Evolutionary conservation across 805 yeast species (phyloP), one percentile per base, ranked within the genome.

Genomic region (Yarrowia deformans): DNA sequence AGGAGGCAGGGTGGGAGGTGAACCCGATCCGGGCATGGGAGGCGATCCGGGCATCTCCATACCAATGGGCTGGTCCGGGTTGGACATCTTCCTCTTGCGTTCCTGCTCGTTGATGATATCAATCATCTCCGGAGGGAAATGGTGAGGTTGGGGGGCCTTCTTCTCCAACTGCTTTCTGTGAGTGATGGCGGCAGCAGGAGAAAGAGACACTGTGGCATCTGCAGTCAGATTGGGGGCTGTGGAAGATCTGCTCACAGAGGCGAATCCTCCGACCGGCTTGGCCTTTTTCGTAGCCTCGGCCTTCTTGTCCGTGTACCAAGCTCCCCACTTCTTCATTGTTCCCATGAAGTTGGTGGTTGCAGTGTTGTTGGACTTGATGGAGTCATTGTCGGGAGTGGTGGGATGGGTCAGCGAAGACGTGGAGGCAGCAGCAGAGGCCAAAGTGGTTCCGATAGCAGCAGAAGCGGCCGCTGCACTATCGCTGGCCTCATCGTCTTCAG

Each of bases 121-220:
- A 67, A 75, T 70, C 70, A 75, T 50, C 52, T 75, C 77, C 1
- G 77, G 77, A 12, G 77, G 77, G 68, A 75, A 75, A 18, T 71
- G 67, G 61, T 75, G 77, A 3, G 77, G 73, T 29, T 67, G 50
- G 6, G 77, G 77, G 8, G 77, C 77, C 42, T 29, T 32, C 45
- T 64, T 68, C 52, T 52, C 52, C 23, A 43, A 45, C 7, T n/a
- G 46, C 50, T 50, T 68, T 16, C 64, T 34, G 45, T 49, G 66
- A 9, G 68, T 48, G 39, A 40, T 52, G 35, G 52, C 61, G 6
- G 48, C 69, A 35, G 46, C 68, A 2, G 55, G 46, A 19, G 56
- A 48, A 2, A 63, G 29, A 9, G 56, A 48, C 4, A 48, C 68
- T 8, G 56, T 48, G 10, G 55, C 66, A 9, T 60, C 66, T 1